These are phyloP conservation scores for Blepharisma japonicum DNA, from an alignment of 73 alveolate species.

Conservation along the genomic window DNA sequence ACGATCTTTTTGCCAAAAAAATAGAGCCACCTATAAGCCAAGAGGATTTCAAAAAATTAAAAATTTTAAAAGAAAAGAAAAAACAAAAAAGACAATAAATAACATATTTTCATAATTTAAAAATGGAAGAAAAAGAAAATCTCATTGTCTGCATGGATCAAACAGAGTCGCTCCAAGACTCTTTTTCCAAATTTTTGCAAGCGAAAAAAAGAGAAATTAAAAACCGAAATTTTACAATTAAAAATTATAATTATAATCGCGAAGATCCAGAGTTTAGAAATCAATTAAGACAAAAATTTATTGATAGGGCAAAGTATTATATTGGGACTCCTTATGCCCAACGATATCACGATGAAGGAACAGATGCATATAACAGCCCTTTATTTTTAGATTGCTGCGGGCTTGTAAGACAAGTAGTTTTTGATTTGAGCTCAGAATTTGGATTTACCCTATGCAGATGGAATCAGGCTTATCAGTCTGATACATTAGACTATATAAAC, in stretches of 20 bases:
- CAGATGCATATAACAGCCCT: slow-evolving; percentile 42
- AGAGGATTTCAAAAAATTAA: too few species aligned
- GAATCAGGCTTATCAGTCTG: slow-evolving; percentile 94
- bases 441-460: slow-evolving; percentile 92
- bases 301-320: slow-evolving; percentile 76
- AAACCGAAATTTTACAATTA: not conserved
- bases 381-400: slow-evolving; percentile 88
- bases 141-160: not conserved
- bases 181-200: not conserved
- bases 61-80: too few species aligned
- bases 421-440: slow-evolving; percentile 82
- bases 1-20: not conserved
- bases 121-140: slow-evolving; percentile 7
- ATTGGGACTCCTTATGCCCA: slow-evolving; percentile 91
- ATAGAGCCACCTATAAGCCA: not conserved
- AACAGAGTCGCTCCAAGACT: not conserved
- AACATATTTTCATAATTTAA: not conserved
- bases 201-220: not conserved
- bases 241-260: not conserved
- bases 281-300: slow-evolving; percentile 71
- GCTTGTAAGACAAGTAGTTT: slow-evolving; percentile 70
- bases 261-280: not conserved
- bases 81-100: too few species aligned
- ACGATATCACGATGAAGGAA: slow-evolving; percentile 61
- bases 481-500: slow-evolving; percentile 42